Evolutionary conservation across 257 asterid species (phyloP).

Genomic region (Striga asiatica): DNA sequence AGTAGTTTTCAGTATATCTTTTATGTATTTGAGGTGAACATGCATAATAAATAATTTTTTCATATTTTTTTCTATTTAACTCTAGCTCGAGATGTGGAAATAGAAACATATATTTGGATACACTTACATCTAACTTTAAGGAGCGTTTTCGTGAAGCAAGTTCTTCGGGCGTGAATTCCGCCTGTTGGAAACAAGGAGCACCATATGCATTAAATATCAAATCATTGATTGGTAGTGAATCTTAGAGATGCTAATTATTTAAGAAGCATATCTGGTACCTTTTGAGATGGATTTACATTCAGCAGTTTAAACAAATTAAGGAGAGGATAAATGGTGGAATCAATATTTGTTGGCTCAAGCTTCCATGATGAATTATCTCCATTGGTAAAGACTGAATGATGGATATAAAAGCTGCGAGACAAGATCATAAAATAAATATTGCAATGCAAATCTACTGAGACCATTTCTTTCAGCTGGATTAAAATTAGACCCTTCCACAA

Average conservation of each 20-base stretch:
- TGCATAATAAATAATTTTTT: neutral
- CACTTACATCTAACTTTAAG: slow-evolving; percentile 34
- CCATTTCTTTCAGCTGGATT: neutral
- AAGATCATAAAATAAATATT: neutral
- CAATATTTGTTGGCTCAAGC: slow-evolving; percentile 53
- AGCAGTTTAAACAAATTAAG: slow-evolving; percentile 49
- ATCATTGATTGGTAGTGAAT: neutral
- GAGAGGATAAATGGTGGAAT: slow-evolving; percentile 61
- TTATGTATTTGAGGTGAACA: neutral
- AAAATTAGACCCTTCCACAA: no score
- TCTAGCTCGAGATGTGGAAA: neutral
- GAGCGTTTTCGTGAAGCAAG: slow-evolving; percentile 60
- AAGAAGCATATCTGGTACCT: no score
- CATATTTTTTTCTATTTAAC: neutral
- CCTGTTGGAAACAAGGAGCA: slow-evolving; percentile 27
- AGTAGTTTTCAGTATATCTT: neutral
- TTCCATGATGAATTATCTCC: slow-evolving; percentile 59
- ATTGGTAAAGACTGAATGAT: slow-evolving; percentile 40
- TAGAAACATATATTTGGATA: neutral
- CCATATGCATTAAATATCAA: neutral
- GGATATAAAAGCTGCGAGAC: slow-evolving; percentile 63
- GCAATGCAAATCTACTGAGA: neutral
- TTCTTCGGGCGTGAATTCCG: slow-evolving; percentile 82
- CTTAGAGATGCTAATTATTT: neutral
- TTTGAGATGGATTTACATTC: slow-evolving; percentile 44